phyloP scores from a whole-genome alignment of 1,139 yeast genomes.

The Blastobotrys serpentis region DNA sequence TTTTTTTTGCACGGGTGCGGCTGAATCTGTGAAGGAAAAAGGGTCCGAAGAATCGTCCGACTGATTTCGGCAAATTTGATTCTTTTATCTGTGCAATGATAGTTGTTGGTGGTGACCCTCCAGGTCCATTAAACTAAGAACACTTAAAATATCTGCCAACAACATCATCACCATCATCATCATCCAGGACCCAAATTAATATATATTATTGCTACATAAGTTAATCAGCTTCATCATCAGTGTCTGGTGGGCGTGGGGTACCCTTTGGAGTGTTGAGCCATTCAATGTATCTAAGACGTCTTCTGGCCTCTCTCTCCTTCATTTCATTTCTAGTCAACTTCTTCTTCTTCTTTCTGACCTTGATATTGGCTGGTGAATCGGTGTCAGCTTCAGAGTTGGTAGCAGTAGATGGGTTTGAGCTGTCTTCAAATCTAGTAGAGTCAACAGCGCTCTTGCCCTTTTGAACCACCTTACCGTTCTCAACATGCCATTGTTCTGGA shows the following conservation, averaged over 20 bases:
- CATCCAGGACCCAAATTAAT: not conserved
- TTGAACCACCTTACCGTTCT: constrained; percentile 83
- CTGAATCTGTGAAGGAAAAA: too few species aligned
- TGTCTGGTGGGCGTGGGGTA: constrained; percentile 88
- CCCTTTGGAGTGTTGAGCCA: constrained; percentile 98
- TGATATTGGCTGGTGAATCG: constrained; percentile 94
- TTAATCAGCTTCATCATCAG: constrained; percentile 75
- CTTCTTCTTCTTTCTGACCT: constrained; percentile 79
- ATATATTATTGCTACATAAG: constrained; percentile 1
- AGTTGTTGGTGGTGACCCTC: too few species aligned
- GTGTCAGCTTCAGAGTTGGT: constrained; percentile 33
- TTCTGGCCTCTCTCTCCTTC: constrained; percentile 87
- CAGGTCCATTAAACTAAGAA: not conserved
- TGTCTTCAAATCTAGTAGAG: constrained; percentile 76
- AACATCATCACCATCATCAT: not conserved
- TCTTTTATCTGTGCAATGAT: too few species aligned
- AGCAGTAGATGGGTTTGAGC: constrained; percentile 35
- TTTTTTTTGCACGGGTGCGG: too few species aligned
- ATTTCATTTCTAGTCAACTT: constrained; percentile 95
- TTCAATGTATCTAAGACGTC: constrained; percentile 89
- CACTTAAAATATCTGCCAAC: not conserved
- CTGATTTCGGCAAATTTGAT: too few species aligned
- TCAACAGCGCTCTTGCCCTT: constrained; percentile 80
- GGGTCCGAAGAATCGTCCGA: too few species aligned
- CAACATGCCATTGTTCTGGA: constrained; percentile 98